Base-by-base conservation (phyloP, 1,284 basidiomycete species). In the Fistulinella staudtii region DNA sequence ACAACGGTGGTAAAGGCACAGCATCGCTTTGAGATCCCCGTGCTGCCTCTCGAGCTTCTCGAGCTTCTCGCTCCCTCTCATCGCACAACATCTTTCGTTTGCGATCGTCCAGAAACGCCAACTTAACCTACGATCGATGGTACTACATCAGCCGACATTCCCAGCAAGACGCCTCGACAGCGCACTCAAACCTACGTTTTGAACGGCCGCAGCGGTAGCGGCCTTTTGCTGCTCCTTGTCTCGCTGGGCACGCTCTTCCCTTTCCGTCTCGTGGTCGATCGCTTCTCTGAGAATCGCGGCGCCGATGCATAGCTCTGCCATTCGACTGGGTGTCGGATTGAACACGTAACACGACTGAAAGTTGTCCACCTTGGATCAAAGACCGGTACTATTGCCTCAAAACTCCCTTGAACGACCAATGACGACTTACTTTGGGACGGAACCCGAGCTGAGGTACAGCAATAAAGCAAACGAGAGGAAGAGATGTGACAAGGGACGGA, bases 101-200 rank as follows among this genome's bases (percentile, higher is more conserved):
- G 37, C 87, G 74, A 59, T 90, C 86, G 44, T 90, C 87, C 56
- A 87, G 72, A 59, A 78, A 88, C 1, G 82, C 81, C 34, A 85
- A 63, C 58, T 80, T 85, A 13, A 85, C 77, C 87, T 89, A 17
- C 36, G n/a, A n/a, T n/a, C n/a, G n/a, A n/a, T n/a, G n/a, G n/a
- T n/a, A n/a, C n/a, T n/a, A n/a, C n/a, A n/a, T n/a, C n/a, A n/a
- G n/a, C n/a, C n/a, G n/a, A n/a, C n/a, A n/a, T n/a, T n/a, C n/a
- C n/a, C n/a, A n/a, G n/a, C n/a, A n/a, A n/a, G n/a, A n/a, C n/a
- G n/a, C n/a, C n/a, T n/a, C n/a, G n/a, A n/a, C n/a, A n/a, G n/a
- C n/a, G 24, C 6, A 11, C 24, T 7, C 24, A 25, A 11, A 6
- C 61, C 29, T 38, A 77, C 83, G 63, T 77, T 80, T 49, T 76